A percentile compares a stretch with the other conserved stretches of the same genome.
These are phyloP conservation scores for Panellus pusillus DNA, from an alignment of 768 basidiomycete genomes.

Conservation along the genomic window DNA sequence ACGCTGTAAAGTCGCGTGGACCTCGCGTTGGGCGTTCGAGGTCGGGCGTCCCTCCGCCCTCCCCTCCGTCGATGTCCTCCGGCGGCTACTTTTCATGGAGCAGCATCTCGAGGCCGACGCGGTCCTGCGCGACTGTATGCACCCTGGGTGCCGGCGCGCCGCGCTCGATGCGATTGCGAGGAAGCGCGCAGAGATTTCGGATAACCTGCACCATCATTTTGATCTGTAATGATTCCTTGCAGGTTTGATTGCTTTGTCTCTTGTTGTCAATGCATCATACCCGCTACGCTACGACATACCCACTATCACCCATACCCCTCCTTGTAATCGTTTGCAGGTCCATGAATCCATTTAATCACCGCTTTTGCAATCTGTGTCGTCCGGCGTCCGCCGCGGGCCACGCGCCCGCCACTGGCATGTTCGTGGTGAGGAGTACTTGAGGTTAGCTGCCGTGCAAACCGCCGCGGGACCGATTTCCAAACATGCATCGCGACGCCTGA, in stretches of 20 bases:
- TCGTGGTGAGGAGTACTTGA: no score
- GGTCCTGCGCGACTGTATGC: constrained; percentile 32
- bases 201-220: constrained; percentile 39
- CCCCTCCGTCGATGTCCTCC: constrained; percentile 35
- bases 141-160: constrained; percentile 33
- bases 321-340: background rate
- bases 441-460: no score
- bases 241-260: background rate
- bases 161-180: constrained; percentile 35
- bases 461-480: no score
- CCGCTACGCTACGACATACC: background rate
- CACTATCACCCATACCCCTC: background rate
- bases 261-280: background rate
- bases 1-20: constrained; percentile 40
- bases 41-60: constrained; percentile 25
- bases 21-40: constrained; percentile 33
- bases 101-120: constrained; percentile 30
- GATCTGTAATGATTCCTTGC: constrained; percentile 25
- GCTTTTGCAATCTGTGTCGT: no score
- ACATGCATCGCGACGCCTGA: no score
- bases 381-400: no score
- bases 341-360: background rate
- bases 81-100: constrained; percentile 34
- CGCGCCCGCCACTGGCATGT: no score
- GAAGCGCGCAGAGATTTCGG: constrained; percentile 32